A percentile compares a stretch with the other conserved stretches of the same genome.
phyloP scores from a whole-genome alignment of 2,329 filamentous ascomycete genomes.

The Verticillium isaacii region DNA sequence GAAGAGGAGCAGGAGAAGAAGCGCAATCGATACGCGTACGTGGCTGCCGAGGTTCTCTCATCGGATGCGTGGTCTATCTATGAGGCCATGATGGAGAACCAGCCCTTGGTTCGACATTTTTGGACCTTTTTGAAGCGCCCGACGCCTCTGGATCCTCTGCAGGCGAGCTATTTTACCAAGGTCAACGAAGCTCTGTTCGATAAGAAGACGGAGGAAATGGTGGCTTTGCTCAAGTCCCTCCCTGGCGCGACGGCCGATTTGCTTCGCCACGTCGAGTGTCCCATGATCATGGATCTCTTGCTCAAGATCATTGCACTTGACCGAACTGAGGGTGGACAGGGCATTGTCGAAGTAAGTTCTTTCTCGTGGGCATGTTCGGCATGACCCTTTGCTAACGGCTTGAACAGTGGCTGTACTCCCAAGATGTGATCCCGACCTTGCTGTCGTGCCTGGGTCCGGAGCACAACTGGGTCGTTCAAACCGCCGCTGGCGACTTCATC shows the following conservation, averaged over 20 bases:
- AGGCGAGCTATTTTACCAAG: constrained; percentile 97
- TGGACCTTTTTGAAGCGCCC: constrained; percentile 85
- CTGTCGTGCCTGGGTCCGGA: constrained; percentile 83
- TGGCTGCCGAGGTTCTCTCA: constrained; percentile 87
- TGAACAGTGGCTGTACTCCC: constrained; percentile 79
- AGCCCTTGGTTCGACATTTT: constrained; percentile 72
- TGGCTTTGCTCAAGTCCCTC: constrained; percentile 79
- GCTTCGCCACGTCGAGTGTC: constrained; percentile 90
- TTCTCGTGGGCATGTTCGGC: neutral
- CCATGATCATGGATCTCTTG: constrained; percentile 96
- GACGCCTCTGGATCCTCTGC: constrained; percentile 84
- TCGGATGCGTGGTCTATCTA: constrained; percentile 97
- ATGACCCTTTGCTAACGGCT: constrained; percentile 4
- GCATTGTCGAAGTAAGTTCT: constrained; percentile 79
- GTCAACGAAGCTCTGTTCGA: constrained; percentile 97
- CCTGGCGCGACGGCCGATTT: constrained; percentile 79
- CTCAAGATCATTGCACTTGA: constrained; percentile 97
- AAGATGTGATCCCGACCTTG: constrained; percentile 80
- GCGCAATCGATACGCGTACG: constrained; percentile 88
- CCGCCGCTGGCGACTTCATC: constrained; percentile 92
- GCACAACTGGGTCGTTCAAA: constrained; percentile 86
- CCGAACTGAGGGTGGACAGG: constrained; percentile 83
- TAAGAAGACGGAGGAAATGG: constrained; percentile 97
- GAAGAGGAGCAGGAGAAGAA: constrained; percentile 78
- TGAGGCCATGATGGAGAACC: constrained; percentile 85